These are phyloP conservation scores for Saturnispora quitensis DNA, from an alignment of 805 yeast species.

Conservation along the genomic window DNA sequence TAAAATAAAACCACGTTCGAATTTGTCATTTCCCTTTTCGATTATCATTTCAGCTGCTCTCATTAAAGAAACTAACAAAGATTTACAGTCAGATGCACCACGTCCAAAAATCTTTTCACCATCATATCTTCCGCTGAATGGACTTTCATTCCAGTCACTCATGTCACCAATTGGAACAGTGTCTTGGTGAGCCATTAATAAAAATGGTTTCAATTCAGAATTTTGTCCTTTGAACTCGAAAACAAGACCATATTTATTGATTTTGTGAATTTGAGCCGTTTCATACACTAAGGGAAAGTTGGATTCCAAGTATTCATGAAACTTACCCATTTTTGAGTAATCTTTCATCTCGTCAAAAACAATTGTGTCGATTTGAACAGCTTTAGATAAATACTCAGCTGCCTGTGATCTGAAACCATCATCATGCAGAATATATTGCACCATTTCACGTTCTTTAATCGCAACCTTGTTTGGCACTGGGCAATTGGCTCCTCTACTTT, in stretches of 20 bases:
- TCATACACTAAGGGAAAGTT: slow-evolving; percentile 29
- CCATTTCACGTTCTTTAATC: slow-evolving; percentile 12
- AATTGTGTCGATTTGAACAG: slow-evolving; percentile 46
- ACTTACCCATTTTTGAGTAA: slow-evolving; percentile 17
- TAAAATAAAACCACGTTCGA: slow-evolving; percentile 47
- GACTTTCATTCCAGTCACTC: slow-evolving; percentile 53
- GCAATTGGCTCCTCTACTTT: slow-evolving; percentile 11
- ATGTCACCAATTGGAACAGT: slow-evolving; percentile 66
- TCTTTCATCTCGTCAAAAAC: slow-evolving; percentile 22
- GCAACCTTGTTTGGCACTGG: slow-evolving; percentile 20
- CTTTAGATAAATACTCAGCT: slow-evolving; percentile 35
- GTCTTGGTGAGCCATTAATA: slow-evolving; percentile 73
- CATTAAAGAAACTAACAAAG: slow-evolving; percentile 52
- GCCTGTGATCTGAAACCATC: slow-evolving; percentile 28
- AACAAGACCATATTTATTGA: slow-evolving; percentile 57
- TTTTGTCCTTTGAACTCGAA: slow-evolving; percentile 57
- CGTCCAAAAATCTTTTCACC: slow-evolving; percentile 65
- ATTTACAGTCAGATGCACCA: slow-evolving; percentile 72
- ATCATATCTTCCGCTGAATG: slow-evolving; percentile 59
- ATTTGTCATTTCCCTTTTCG: slow-evolving; percentile 39
- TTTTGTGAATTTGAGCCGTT: slow-evolving; percentile 37
- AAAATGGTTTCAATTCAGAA: slow-evolving; percentile 44
- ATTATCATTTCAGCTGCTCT: slow-evolving; percentile 57
- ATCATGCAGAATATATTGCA: slow-evolving; percentile 27
- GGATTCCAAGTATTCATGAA: slow-evolving; percentile 15